Base-by-base conservation (phyloP, 805 yeast genomes). In the Hanseniaspora pseudoguilliermondii region DNA sequence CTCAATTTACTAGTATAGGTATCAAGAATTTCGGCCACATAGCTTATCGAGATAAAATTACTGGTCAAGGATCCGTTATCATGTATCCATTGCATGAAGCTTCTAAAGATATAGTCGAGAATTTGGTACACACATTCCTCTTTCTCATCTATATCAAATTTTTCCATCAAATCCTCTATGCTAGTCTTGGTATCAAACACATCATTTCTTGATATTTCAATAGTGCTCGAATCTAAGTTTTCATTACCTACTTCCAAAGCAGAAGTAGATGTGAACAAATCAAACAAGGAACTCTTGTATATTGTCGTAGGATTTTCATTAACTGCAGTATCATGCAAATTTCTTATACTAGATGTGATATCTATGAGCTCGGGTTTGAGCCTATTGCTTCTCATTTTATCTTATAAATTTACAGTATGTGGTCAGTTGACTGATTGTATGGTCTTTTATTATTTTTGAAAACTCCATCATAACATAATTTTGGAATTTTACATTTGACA, bases 241-340 rank as follows among this genome's bases (percentile, higher is more conserved):
- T 74, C 72, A 64, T 87, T 87, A 57, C 81, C 74, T 15, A 83
- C 76, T 66, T 90, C 97, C 58, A 88, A 71, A 0, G 97, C 95
- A 60, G 90, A 82, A 1, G 96, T 86, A 0, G 96, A 95, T 61
- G 87, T 88, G 59, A 84, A 73, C 47, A 91, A 73, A 55, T 81
- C 78, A 69, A 88, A 87, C 29, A 69, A 69, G 0, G 79, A 75
- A 10, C 78, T 74, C 61, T 80, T 80, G 5, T 79, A 78, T 20
- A 91, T 80, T 49, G 76, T 73, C 35, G 82, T 83, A 40, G 77
- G 75, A 18, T 66, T 64, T 40, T 83, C 65, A 2, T 58, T 60
- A 13, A 63, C 57, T 25, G 36, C 16, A 27, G 10, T 44, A 25
- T 25, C n/a, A 41, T 77, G 63, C 20, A 78, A 69, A 3, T 65